Percentiles rank a stretch among this genome's conserved stretches.
Evolutionary conservation across 345 rosid species (phyloP).

Genomic region (Syzygium oleosum): DNA sequence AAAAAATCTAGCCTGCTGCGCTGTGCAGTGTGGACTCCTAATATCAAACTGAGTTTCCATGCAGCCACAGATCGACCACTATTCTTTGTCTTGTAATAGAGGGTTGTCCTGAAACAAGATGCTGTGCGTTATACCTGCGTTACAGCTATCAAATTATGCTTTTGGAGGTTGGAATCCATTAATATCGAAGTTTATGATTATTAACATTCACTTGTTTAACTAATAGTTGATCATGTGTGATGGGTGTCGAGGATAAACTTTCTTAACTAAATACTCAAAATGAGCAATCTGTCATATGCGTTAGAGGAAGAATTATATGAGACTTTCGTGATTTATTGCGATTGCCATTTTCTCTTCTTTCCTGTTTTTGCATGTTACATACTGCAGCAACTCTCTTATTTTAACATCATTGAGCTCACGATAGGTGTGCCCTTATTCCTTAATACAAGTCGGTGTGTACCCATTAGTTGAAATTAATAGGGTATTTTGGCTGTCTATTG

Average conservation of each 20-base stretch:
- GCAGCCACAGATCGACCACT: background rate
- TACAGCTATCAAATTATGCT: background rate
- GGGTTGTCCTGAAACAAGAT: background rate
- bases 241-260: background rate
- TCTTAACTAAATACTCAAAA: background rate
- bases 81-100: no score
- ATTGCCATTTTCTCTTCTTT: background rate
- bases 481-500: conserved; percentile 34
- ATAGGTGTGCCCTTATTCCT: background rate
- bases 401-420: background rate
- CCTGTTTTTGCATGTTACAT: background rate
- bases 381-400: background rate
- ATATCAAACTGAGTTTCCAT: background rate
- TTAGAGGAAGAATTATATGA: background rate
- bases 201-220: background rate
- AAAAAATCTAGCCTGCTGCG: background rate
- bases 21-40: background rate
- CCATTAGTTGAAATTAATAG: conserved; percentile 22
- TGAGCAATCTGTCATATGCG: background rate
- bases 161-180: background rate
- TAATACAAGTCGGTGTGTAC: background rate
- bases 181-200: background rate
- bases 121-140: background rate
- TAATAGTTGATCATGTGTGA: background rate
- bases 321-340: background rate